phyloP scores from a whole-genome alignment of 2,329 filamentous ascomycete genomes.

The Penicillium sp. region DNA sequence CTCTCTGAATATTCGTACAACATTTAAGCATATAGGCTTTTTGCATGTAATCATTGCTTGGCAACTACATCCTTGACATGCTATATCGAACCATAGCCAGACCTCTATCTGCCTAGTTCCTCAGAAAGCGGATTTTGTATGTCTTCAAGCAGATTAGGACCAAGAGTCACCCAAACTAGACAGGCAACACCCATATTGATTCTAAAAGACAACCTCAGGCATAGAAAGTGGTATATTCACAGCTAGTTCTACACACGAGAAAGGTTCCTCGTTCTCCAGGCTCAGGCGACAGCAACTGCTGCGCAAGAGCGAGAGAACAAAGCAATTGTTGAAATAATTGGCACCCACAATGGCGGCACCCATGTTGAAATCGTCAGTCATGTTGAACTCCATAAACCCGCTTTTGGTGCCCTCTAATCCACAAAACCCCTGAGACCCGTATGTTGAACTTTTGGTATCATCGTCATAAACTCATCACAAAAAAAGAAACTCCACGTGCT shows the following conservation, averaged over 20 bases:
- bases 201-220: no score
- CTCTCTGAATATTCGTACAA: no score
- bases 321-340: conserved; percentile 36
- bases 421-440: conserved; percentile 34
- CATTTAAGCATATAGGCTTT: no score
- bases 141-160: no score
- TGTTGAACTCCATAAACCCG: conserved; percentile 38
- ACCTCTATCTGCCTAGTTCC: no score
- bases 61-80: no score
- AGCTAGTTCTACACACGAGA: conserved; percentile 19
- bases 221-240: conserved; percentile 19
- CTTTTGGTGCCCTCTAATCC: conserved; percentile 34
- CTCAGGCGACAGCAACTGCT: no score
- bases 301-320: conserved; percentile 14
- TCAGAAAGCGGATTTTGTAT: no score
- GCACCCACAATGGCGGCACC: conserved; percentile 25
- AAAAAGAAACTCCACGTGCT: conserved; percentile 25
- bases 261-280: conserved; percentile 19
- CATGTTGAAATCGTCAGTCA: conserved; percentile 48
- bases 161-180: no score
- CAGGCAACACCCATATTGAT: no score
- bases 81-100: no score
- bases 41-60: no score
- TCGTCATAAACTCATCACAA: conserved; percentile 40
- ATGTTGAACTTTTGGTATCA: conserved; percentile 43